Conservation (phyloP, 495 filamentous ascomycete species). For the Penicillium parvum region DNA sequence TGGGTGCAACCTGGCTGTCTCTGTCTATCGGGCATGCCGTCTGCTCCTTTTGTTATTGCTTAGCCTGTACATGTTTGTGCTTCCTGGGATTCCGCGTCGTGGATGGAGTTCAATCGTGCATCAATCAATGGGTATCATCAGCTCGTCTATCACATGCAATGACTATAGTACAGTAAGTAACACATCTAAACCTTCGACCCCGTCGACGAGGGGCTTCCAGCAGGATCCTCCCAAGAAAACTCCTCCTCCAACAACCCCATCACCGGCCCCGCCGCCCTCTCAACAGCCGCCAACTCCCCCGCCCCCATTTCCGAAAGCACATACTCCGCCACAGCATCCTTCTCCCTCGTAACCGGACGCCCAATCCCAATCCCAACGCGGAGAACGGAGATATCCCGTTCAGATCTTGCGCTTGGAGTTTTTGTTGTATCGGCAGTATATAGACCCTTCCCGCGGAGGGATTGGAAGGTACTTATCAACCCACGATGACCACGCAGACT, state of each 20-base stretch:
- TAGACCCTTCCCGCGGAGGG: slow-evolving; percentile 36
- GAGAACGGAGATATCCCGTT: slow-evolving; percentile 34
- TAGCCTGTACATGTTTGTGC: background rate
- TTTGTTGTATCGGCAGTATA: slow-evolving; percentile 20
- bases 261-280: slow-evolving; percentile 46
- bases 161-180: background rate
- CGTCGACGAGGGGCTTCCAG: too few species aligned
- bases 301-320: slow-evolving; percentile 60
- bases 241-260: slow-evolving; percentile 47
- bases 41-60: slow-evolving; percentile 7
- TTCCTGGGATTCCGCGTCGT: too few species aligned
- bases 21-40: too few species aligned
- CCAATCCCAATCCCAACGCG: slow-evolving; percentile 71
- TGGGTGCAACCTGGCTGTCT: too few species aligned
- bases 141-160: too few species aligned
- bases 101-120: too few species aligned
- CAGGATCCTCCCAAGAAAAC: slow-evolving; percentile 21
- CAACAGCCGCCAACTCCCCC: slow-evolving; percentile 47
- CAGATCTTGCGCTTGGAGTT: too few species aligned
- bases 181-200: background rate
- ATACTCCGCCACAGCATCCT: slow-evolving; percentile 56
- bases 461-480: slow-evolving; percentile 59
- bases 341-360: slow-evolving; percentile 55
- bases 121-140: too few species aligned
- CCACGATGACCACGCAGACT: slow-evolving; percentile 73